Conservation (phyloP, 345 rosid species). For the Populus ilicifolia region DNA sequence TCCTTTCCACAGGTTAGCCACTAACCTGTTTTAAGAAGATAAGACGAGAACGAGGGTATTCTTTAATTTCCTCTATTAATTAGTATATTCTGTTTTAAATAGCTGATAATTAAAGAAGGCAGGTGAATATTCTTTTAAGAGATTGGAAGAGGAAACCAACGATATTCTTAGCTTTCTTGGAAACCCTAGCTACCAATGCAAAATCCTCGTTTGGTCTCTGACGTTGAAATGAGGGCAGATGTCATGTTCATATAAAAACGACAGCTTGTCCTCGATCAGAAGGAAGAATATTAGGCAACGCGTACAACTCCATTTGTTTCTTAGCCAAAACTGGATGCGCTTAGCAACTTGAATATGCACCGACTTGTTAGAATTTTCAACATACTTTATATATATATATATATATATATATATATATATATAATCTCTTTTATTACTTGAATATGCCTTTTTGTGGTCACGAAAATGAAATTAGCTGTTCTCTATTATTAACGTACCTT, state of each 20-base stretch:
- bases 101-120: not conserved
- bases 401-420: no score
- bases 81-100: not conserved
- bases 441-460: no score
- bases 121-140: not conserved
- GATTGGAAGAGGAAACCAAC: not conserved
- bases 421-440: not conserved
- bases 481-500: not conserved
- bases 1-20: not conserved
- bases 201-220: not conserved
- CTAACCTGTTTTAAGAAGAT: not conserved
- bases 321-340: not conserved
- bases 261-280: not conserved
- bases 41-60: not conserved
- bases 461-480: no score
- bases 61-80: no score
- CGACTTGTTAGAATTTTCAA: not conserved
- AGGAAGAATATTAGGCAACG: not conserved
- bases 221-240: not conserved
- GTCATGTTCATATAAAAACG: not conserved
- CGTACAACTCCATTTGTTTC: not conserved
- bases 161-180: not conserved
- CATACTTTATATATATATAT: no score
- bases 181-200: not conserved
- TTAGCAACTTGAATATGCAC: not conserved